These are phyloP conservation scores for Daedalea quercina DNA, from an alignment of 768 basidiomycete genomes.

Conservation along the genomic window DNA sequence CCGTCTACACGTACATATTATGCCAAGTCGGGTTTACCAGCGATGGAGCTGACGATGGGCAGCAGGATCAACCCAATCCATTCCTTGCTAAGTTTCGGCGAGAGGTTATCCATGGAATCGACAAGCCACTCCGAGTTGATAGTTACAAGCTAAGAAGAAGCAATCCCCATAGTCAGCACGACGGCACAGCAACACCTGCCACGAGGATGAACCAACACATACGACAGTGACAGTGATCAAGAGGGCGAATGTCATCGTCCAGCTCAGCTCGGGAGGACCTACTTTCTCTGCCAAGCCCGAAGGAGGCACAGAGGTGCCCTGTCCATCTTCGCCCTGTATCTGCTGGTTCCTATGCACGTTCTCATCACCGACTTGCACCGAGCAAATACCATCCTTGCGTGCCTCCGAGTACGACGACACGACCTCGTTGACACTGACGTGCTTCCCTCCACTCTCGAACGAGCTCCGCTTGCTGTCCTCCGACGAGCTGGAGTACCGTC, in stretches of 20 bases:
- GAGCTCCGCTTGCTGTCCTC: slow-evolving; percentile 2
- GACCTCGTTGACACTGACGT: slow-evolving; percentile 5
- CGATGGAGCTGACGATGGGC: slow-evolving; percentile 76
- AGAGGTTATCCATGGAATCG: slow-evolving; percentile 76
- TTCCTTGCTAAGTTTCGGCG: slow-evolving; percentile 65
- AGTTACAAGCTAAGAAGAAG: slow-evolving; percentile 37
- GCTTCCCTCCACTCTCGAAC: background rate
- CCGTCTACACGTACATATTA: background rate
- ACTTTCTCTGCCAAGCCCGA: background rate
- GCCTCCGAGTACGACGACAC: slow-evolving; percentile 12
- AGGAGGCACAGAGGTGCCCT: background rate
- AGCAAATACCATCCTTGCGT: background rate
- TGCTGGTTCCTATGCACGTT: too few relatives aligned
- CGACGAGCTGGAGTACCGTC: slow-evolving; percentile 1
- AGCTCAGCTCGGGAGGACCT: slow-evolving; percentile 45
- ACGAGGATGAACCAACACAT: slow-evolving; percentile 18
- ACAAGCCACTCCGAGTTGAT: slow-evolving; percentile 73
- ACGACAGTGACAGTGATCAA: slow-evolving; percentile 60
- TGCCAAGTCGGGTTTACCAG: slow-evolving; percentile 39
- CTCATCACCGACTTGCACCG: background rate
- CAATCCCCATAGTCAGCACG: background rate
- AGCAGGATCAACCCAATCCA: slow-evolving; percentile 88
- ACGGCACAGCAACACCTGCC: background rate
- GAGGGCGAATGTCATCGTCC: slow-evolving; percentile 47
- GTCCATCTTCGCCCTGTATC: background rate